Base-by-base conservation (phyloP, 1,284 basidiomycete species). In the Melampsora larici-populina region DNA sequence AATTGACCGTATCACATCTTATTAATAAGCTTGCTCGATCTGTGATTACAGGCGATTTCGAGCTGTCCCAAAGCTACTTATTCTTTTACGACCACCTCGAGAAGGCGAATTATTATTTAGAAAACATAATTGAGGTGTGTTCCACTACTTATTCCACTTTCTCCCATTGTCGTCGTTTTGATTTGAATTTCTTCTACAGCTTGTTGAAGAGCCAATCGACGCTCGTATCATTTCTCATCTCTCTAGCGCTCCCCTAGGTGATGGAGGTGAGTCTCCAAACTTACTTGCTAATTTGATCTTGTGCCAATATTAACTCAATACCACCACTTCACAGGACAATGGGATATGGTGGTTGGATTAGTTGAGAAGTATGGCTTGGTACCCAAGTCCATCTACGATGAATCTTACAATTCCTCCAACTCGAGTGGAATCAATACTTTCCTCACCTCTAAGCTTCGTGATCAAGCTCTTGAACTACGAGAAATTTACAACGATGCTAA, bases 61-160 rank as follows among this genome's bases (percentile, higher is more conserved):
- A 69, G 8, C 43, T 66, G 11, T 70, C 74, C 55, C 82, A 92
- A 90, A 89, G 89, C 5, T 96, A 96, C 85, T 87, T 94, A 24
- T 94, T 92, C 87, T 94, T 96, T 87, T 95, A 90, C 87, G 93
- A 96, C 85, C 95, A 95, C 85, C 88, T 97, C 70, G 94, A 97
- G 86, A 97, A 97, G 85, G 87, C 90, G 73, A 97, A 98, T 86
- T 95, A 92, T 86, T 97, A 92, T 84, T 89, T 98, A 31, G 95
- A 98, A 85, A 86, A 90, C 66, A 89, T 91, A 78, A 92, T 98
- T 80, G 87, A 96, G 6, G 74, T 76, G 2, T 62, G 74, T 69
- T 31, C 51, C 9, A 36, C 18, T 11, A 36, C 21, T 15, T n/a
- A 18, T 26, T 24, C 29, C 36, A 62, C 24, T 63, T 29, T 49